Conservation (phyloP, 2,329 filamentous ascomycete species). For the Massarina eburnea region DNA sequence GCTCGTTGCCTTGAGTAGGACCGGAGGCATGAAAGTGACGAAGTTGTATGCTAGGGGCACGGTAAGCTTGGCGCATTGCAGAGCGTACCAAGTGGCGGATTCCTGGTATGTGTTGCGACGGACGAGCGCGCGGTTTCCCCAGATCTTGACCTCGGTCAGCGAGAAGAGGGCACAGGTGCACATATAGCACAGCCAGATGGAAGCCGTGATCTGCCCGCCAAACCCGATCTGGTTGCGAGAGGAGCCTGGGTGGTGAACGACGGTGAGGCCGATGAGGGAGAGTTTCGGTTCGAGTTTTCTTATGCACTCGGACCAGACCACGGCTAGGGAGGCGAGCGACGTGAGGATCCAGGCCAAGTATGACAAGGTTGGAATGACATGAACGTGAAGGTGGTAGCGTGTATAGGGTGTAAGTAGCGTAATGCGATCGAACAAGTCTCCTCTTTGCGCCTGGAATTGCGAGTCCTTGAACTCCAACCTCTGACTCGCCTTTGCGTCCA, state of each 20-base stretch:
- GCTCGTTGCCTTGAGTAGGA: conserved; percentile 73
- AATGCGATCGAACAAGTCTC: conserved; percentile 39
- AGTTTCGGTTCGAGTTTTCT: conserved; percentile 73
- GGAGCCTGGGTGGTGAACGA: conserved; percentile 74
- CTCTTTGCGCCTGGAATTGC: conserved; percentile 54
- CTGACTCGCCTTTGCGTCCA: conserved; percentile 81
- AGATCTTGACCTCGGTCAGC: conserved; percentile 93
- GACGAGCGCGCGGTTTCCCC: conserved; percentile 90
- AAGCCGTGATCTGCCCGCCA: conserved; percentile 79
- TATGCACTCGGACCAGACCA: conserved; percentile 92
- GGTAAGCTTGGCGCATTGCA: conserved; percentile 87
- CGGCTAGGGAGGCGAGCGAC: conserved; percentile 73
- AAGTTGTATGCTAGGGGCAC: conserved; percentile 97
- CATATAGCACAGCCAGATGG: conserved; percentile 95
- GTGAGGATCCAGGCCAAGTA: conserved; percentile 68
- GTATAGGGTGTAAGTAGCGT: conserved; percentile 76
- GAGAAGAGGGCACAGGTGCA: conserved; percentile 83
- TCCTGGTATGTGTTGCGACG: conserved; percentile 89
- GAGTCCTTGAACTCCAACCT: conserved; percentile 72
- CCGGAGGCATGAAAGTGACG: conserved; percentile 77
- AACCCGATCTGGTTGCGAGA: conserved; percentile 78
- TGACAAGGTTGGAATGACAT: conserved; percentile 69
- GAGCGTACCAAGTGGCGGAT: conserved; percentile 92
- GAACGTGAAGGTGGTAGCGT: conserved; percentile 75
- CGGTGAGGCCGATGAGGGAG: conserved; percentile 68